Percentiles rank a stretch among this genome's conserved stretches.
Conservation (phyloP, 1,284 basidiomycete species). For the Pyrrhoderma lamaoense region DNA sequence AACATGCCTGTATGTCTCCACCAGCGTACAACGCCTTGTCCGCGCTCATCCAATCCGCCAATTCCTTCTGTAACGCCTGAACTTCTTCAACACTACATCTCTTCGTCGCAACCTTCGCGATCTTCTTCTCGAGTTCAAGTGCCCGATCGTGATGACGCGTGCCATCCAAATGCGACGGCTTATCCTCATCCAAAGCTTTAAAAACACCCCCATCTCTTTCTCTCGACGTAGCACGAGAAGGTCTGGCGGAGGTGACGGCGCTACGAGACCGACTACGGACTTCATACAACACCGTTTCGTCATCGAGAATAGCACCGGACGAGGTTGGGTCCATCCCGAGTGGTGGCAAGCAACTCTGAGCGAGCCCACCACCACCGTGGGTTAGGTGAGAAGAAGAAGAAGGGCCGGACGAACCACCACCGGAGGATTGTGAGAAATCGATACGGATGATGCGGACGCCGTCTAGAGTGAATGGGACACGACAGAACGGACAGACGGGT, state of each 20-base stretch:
- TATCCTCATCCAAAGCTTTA: conserved; percentile 12
- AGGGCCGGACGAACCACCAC: conserved; percentile 55
- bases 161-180: conserved; percentile 31
- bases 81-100: conserved; percentile 81
- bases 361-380: conserved; percentile 25
- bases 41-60: conserved; percentile 64
- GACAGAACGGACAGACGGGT: conserved; percentile 74
- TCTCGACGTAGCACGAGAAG: conserved; percentile 14
- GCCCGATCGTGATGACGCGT: conserved; percentile 46
- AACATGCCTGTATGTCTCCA: conserved; percentile 49
- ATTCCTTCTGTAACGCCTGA: conserved; percentile 60
- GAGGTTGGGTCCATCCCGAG: background rate
- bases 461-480: conserved; percentile 59
- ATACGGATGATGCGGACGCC: conserved; percentile 67
- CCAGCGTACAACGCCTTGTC: conserved; percentile 27
- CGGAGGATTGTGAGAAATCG: conserved; percentile 51
- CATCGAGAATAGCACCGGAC: background rate
- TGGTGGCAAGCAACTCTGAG: background rate
- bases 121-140: conserved; percentile 64
- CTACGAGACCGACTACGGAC: conserved; percentile 6
- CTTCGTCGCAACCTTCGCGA: conserved; percentile 70
- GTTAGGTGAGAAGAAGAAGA: conserved; percentile 29
- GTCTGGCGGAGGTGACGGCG: conserved; percentile 7
- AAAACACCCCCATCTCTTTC: conserved; percentile 10
- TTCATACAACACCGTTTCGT: conserved; percentile 15